Percentiles rank a stretch among this genome's conserved stretches.
Evolutionary conservation across 2,329 filamentous ascomycete genomes (phyloP).

Genomic region (Thelonectria rubi): DNA sequence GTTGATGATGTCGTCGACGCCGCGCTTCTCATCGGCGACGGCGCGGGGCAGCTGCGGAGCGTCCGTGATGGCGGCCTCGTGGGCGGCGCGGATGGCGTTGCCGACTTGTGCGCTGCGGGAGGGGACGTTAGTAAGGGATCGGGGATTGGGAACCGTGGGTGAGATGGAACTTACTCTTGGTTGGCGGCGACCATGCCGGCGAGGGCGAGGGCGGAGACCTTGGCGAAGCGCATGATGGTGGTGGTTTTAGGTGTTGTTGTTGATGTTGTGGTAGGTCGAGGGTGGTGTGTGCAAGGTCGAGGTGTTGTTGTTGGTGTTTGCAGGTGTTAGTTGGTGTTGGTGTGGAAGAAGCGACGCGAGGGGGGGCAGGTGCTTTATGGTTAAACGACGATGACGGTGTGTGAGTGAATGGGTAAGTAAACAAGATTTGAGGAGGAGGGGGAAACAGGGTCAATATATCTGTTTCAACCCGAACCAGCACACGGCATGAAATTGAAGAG

Average conservation of each 20-base stretch:
- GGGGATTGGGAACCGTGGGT: neutral
- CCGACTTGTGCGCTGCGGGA: slow-evolving; percentile 10
- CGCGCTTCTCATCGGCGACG: slow-evolving; percentile 20
- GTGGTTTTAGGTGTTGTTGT: neutral
- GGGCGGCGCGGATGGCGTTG: slow-evolving; percentile 6
- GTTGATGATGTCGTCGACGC: slow-evolving; percentile 31
- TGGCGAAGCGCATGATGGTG: slow-evolving; percentile 38
- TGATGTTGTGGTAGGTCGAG: neutral
- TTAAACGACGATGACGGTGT: neutral
- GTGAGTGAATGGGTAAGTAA: neutral
- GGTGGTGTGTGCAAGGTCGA: neutral
- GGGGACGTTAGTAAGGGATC: slow-evolving; percentile 8
- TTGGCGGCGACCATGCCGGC: slow-evolving; percentile 30
- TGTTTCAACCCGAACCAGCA: neutral
- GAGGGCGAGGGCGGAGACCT: slow-evolving; percentile 34
- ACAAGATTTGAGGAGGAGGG: neutral
- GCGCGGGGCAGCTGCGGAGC: slow-evolving; percentile 14
- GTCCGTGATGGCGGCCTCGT: slow-evolving; percentile 25
- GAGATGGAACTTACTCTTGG: slow-evolving; percentile 10
- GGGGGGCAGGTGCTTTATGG: neutral
- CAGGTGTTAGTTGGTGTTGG: neutral
- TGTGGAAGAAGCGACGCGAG: too few relatives aligned
- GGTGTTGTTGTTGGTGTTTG: neutral
- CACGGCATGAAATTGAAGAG: neutral
- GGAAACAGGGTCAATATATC: neutral